These are phyloP conservation scores for Basidiobolus meristosporus DNA, from an alignment of 371 early-diverging fungal genomes.

Conservation along the genomic window DNA sequence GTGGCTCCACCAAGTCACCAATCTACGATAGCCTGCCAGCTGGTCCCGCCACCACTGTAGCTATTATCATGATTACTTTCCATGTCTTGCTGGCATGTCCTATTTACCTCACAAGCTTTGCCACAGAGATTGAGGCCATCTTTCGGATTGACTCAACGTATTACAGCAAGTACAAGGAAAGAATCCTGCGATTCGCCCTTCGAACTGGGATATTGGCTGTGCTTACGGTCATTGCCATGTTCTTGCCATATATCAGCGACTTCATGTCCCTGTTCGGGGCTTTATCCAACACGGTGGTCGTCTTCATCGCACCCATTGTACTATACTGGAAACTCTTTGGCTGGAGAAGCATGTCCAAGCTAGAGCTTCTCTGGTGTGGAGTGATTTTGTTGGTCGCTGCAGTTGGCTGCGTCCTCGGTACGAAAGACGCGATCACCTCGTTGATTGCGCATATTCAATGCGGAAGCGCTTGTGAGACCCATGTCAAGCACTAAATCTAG, in stretches of 20 bases:
- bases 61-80: slow-evolving; percentile 54
- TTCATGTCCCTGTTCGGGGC: slow-evolving; percentile 73
- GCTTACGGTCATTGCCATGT: slow-evolving; percentile 30
- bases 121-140: slow-evolving; percentile 7
- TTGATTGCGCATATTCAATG: not conserved
- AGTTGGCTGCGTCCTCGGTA: slow-evolving; percentile 56
- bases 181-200: slow-evolving; percentile 24
- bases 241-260: slow-evolving; percentile 60
- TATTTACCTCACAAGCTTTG: slow-evolving; percentile 54
- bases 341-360: slow-evolving; percentile 23
- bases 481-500: too few species aligned
- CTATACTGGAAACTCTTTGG: slow-evolving; percentile 60
- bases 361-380: slow-evolving; percentile 31
- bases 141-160: too few species aligned
- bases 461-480: too few species aligned
- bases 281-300: slow-evolving; percentile 49
- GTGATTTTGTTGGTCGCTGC: slow-evolving; percentile 40
- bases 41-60: slow-evolving; percentile 33
- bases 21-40: slow-evolving; percentile 50
- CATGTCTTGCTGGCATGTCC: slow-evolving; percentile 75
- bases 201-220: slow-evolving; percentile 28
- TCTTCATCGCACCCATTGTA: slow-evolving; percentile 66
- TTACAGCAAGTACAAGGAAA: slow-evolving; percentile 16
- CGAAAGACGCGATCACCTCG: slow-evolving; percentile 33
- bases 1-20: slow-evolving; percentile 38